Evolutionary conservation across 2,329 filamentous ascomycete genomes (phyloP), one percentile per base, ranked within the genome.

Genomic region (Trichoderma simmonsii): DNA sequence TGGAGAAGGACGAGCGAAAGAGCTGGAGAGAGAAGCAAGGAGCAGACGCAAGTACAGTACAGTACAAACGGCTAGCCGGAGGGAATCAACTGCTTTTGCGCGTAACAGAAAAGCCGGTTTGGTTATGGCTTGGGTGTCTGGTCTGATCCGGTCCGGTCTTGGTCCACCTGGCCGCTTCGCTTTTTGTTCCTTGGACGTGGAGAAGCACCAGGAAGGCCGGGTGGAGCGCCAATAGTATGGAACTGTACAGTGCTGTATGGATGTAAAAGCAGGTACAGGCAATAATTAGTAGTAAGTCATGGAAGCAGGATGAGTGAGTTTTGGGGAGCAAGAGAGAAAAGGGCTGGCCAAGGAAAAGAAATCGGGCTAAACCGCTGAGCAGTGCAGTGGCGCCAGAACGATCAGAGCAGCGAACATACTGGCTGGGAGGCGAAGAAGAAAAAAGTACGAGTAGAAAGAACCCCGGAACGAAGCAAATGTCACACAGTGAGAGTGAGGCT

Each of bases 401-500:
- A 60, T 24, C 51, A 67, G 36, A 60, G 64, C 48, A 67, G 51
- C 30, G 5, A 26, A 32, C 26, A 11, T 14, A 36, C 34, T 36
- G 34, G 34, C 21, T 18, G 9, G 34, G 32, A 67, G 64, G 64
- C 51, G 65, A 59, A 36, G 57, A 43, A 60, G 21, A 24, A 43
- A 28, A 21, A 12, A 28, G 36, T 7, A 21, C 26, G 24, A 57
- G 21, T 6, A 21, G 8, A 11, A 59, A 36, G 32, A 36, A 15
- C 34, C 34, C 34, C 34, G 34, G 34, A 36, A 15, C 34, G 34
- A 36, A 36, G 34, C n/a, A 51, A 34, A 24, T 36, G 34, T 15
- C 51, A 67, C 51, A 48, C 65, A 68, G 34, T 28, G 65, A 69
- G 39, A 68, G 34, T 28, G 65, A 69, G 39, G 66, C 56, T 32